These are phyloP conservation scores for Serendipita vermifera DNA, from an alignment of 768 basidiomycete genomes.

Conservation along the genomic window DNA sequence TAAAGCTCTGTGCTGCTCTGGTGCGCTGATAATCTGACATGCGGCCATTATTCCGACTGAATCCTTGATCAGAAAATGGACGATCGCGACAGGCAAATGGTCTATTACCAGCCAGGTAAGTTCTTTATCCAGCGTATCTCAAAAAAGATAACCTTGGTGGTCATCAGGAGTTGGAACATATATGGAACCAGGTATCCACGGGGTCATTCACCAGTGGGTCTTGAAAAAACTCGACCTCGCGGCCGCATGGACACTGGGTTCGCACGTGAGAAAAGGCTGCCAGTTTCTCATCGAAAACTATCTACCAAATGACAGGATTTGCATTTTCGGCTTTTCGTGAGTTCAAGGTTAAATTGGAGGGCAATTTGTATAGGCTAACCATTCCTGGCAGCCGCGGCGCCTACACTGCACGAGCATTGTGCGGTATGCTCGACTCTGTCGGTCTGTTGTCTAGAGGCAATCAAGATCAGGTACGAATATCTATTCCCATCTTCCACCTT, in stretches of 20 bases:
- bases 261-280: background rate
- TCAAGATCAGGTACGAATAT: constrained; percentile 39
- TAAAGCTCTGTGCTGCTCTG: background rate
- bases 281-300: background rate
- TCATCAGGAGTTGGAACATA: constrained; percentile 38
- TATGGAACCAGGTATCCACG: constrained; percentile 52
- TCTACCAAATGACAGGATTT: constrained; percentile 47
- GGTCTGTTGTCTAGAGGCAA: background rate
- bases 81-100: background rate
- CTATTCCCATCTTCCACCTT: no score
- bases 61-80: background rate
- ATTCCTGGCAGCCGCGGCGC: constrained; percentile 48
- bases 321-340: constrained; percentile 67
- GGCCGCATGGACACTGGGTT: constrained; percentile 48
- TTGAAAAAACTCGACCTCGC: constrained; percentile 55
- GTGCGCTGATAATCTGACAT: background rate
- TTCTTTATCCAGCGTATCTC: no score
- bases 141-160: no score
- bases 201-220: constrained; percentile 39
- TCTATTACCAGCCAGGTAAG: constrained; percentile 28
- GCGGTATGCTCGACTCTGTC: constrained; percentile 43
- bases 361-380: no score
- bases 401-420: constrained; percentile 61
- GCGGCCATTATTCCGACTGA: background rate
- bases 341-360: no score